Evolutionary conservation across 2,329 filamentous ascomycete species (phyloP), one percentile per base, ranked within the genome.

Genomic region (Herpotrichia juniperi): DNA sequence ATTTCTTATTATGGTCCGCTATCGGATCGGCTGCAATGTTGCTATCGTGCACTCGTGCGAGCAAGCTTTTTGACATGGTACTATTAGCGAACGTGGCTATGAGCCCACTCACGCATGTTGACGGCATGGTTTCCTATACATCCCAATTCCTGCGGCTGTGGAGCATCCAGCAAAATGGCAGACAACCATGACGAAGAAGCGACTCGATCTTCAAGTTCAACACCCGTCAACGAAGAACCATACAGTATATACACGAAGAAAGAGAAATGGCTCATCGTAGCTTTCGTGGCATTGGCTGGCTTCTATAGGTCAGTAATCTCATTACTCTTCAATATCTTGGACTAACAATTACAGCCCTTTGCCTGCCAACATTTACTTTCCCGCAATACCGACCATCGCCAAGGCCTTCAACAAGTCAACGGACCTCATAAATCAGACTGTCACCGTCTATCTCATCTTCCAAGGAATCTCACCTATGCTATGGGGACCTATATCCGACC

Each of bases 401-500:
- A 50, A 56, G 3, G 74, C 75, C 24, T 68, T 80, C 35, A 50
- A 73, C 22, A 73, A 78, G 10, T 74, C 78, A 1, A 66, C 63
- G 12, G 72, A 76, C 6, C 65, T 72, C 42, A 75, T 82, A 57
- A 81, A 82, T 55, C 66, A 82, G 51, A 82, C 81, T 0, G 69
- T 83, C 12, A 83, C 79, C 1, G 76, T 75, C 3, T 83, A 81
- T 52, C 63, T 82, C 12, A 58, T 69, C 37, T 66, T 69, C 45
- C 82, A 84, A 73, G 82, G 79, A 2, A 67, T 84, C 12, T 76
- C 79, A 1, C 81, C 81, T 25, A 78, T 80, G 58, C 74, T 83
- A 16, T 74, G 82, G 51, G 81, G 79, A 3, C 78, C 79, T 39
- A 75, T 83, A 35, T 76, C 79, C 3, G 81, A 83, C 56, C 78